Evolutionary conservation across 2,329 filamentous ascomycete species (phyloP), one percentile per base, ranked within the genome.

Genomic region (Biscogniauxia mediterranea): DNA sequence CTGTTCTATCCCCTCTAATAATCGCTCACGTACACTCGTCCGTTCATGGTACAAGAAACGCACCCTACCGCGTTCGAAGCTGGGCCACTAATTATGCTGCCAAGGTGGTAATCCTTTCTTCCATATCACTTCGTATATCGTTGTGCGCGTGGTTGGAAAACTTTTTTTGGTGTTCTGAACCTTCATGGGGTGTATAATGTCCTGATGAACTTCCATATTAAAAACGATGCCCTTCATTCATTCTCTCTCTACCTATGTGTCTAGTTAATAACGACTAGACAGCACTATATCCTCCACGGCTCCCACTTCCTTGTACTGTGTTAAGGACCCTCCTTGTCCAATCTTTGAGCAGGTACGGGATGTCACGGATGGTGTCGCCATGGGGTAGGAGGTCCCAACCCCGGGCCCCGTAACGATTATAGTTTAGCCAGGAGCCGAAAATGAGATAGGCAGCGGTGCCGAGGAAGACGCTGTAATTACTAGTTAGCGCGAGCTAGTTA

Each of bases 391-490:
- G 83, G 71, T 98, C 95, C 93, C 93, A 98, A 60, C 95, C 95
- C 52, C 94, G 85, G 57, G 94, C 93, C 54, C 94, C 94, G 77
- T 97, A 97, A 64, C 93, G 91, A 80, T 93, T 97, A 83, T 98
- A 98, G 81, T 98, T 98, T 75, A 98, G 88, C 95, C 95, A 99
- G 20, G 93, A 96, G 66, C 94, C 93, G 73, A 98, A 98, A 75
- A 98, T 97, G 67, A 99, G 88, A 79, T 98, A 99, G 23, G 93
- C 81, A 1, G 95, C 92, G 50, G 88, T 89, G 53, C 86, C 86
- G 64, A 98, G 83, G 84, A 99, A 99, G 62, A 89, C 79, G 68
- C 93, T 97, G 67, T 20, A 58, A n/a, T 21, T 11, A 32, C 13
- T n/a, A 54, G 62, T 72, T 66, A 68, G 73, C 52, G 7, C 7